phyloP scores from a whole-genome alignment of 2,329 filamentous ascomycete genomes.

The Hypoxylon sp. region DNA sequence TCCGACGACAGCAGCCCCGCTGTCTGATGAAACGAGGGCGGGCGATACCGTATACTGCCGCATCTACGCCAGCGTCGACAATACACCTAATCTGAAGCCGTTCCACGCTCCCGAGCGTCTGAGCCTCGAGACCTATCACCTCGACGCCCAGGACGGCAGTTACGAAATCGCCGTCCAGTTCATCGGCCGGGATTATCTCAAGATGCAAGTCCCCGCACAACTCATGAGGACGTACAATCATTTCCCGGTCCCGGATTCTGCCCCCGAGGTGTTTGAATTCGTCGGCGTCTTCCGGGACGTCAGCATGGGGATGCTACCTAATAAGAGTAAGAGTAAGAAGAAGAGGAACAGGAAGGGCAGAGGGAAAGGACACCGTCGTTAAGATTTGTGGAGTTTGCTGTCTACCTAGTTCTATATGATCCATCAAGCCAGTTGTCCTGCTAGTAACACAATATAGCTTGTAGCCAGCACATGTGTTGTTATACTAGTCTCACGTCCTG shows the following conservation, averaged over 20 bases:
- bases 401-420: no score
- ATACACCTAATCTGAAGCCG: background rate
- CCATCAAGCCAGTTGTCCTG: no score
- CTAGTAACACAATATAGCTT: no score
- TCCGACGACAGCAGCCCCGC: background rate
- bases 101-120: conserved; percentile 2
- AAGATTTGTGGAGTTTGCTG: no score
- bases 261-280: conserved; percentile 19
- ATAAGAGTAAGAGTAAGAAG: no score
- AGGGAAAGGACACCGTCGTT: no score
- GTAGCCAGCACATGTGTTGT: no score
- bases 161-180: conserved; percentile 12
- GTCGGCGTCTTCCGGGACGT: conserved; percentile 1
- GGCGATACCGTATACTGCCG: background rate
- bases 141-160: background rate
- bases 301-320: background rate
- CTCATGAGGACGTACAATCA: background rate
- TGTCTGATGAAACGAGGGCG: background rate
- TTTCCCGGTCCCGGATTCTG: background rate
- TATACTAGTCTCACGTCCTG: no score
- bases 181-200: conserved; percentile 11
- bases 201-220: conserved; percentile 10
- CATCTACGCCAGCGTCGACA: background rate
- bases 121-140: conserved; percentile 1
- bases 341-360: background rate